Conservation (phyloP, 768 basidiomycete species). For the Boletus huronensis region DNA sequence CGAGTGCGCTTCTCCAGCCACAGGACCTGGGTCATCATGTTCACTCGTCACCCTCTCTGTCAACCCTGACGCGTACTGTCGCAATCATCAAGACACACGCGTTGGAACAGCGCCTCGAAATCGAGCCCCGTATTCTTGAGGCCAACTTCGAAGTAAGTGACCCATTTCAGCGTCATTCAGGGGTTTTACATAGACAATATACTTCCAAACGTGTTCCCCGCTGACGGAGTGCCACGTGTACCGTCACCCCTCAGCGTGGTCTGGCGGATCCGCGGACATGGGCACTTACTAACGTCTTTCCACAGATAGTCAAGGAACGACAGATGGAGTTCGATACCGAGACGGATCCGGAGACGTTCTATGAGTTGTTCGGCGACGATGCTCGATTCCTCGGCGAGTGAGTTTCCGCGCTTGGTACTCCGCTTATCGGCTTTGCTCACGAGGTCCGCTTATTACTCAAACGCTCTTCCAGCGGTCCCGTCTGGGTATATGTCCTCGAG, state of each 20-base stretch:
- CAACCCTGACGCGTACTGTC: constrained; percentile 54
- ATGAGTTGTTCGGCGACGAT: constrained; percentile 78
- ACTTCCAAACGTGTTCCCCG: constrained; percentile 1
- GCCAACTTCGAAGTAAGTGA: constrained; percentile 74
- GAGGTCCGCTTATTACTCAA: constrained; percentile 1
- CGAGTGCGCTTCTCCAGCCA: neutral
- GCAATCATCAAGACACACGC: constrained; percentile 85
- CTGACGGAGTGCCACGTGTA: constrained; percentile 8
- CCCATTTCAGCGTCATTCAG: constrained; percentile 2
- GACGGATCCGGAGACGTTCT: constrained; percentile 73
- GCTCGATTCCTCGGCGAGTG: constrained; percentile 72
- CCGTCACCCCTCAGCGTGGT: neutral
- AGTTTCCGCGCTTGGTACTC: constrained; percentile 31
- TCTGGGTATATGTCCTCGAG: constrained; percentile 91
- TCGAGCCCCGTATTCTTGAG: constrained; percentile 74
- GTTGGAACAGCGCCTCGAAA: constrained; percentile 68
- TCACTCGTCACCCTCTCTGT: constrained; percentile 8
- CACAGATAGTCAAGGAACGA: constrained; percentile 79
- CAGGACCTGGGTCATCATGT: constrained; percentile 6
- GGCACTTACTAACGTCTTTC: constrained; percentile 14
- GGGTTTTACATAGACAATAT: neutral
- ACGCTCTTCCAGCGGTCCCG: constrained; percentile 57
- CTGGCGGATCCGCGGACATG: constrained; percentile 16
- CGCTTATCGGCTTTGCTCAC: constrained; percentile 8
- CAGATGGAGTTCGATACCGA: constrained; percentile 89